Percentiles rank a stretch among this genome's conserved stretches.
phyloP scores from a whole-genome alignment of 2,329 filamentous ascomycete species.

The Aaosphaeria pasadenensis region DNA sequence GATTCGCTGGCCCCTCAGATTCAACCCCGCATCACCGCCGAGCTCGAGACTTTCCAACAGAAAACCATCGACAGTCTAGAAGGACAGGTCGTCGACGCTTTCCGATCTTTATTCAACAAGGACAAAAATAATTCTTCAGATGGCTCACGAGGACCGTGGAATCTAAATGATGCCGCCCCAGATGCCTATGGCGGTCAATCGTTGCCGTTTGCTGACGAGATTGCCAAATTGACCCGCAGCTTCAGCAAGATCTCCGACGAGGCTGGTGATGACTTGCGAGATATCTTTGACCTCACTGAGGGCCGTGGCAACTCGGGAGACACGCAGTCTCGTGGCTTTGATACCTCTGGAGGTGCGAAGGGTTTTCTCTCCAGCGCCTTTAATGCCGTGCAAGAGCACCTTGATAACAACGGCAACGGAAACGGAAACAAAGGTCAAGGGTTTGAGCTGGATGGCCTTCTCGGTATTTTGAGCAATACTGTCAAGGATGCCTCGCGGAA shows the following conservation, averaged over 20 bases:
- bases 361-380: constrained; percentile 24
- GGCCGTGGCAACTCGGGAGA: constrained; percentile 10
- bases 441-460: constrained; percentile 22
- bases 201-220: constrained; percentile 26
- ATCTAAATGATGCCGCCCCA: constrained; percentile 23
- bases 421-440: constrained; percentile 9
- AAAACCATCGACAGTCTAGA: constrained; percentile 31
- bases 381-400: constrained; percentile 22
- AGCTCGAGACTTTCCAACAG: constrained; percentile 27
- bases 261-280: constrained; percentile 23
- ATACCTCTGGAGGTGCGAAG: constrained; percentile 16
- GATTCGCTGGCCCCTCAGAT: constrained; percentile 29
- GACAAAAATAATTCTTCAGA: constrained; percentile 5
- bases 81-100: constrained; percentile 26
- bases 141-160: constrained; percentile 15
- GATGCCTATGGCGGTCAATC: constrained; percentile 27
- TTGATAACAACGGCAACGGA: constrained; percentile 11
- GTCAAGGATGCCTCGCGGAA: constrained; percentile 26
- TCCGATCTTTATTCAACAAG: constrained; percentile 24
- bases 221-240: constrained; percentile 25
- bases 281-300: constrained; percentile 26
- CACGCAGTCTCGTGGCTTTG: constrained; percentile 11
- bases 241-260: constrained; percentile 26
- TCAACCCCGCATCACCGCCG: constrained; percentile 27
- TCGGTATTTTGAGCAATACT: constrained; percentile 24